These are phyloP conservation scores for Knoxia roxburghii DNA, from an alignment of 257 asterid species.

Conservation along the genomic window DNA sequence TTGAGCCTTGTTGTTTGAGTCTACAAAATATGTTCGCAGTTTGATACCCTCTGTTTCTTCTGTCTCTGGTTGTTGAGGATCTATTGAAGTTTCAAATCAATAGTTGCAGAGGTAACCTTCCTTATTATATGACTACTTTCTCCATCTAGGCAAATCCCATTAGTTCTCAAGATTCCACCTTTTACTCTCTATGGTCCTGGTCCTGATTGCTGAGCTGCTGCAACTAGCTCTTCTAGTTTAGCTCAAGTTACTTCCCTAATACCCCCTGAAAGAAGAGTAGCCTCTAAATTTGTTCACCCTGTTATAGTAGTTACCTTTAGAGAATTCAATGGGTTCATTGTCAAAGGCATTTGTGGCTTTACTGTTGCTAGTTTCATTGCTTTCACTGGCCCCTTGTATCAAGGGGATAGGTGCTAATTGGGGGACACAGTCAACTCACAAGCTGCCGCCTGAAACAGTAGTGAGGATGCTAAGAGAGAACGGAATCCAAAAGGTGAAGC, in stretches of 20 bases:
- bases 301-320: background rate
- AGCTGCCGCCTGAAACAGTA: constrained; percentile 52
- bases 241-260: background rate
- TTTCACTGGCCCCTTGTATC: constrained; percentile 27
- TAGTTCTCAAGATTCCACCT: constrained; percentile 16
- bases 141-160: constrained; percentile 3
- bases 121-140: background rate
- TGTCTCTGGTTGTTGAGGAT: background rate
- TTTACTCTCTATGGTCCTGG: background rate
- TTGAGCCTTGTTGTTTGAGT: background rate
- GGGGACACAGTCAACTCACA: constrained; percentile 77
- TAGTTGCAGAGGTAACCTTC: background rate
- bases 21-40: background rate
- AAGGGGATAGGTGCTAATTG: constrained; percentile 82
- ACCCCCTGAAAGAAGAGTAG: background rate
- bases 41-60: background rate
- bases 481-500: constrained; percentile 79
- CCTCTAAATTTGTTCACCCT: background rate
- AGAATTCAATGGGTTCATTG: constrained; percentile 20
- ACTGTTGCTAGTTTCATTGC: constrained; percentile 11
- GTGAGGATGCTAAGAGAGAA: constrained; percentile 75
- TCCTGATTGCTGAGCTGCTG: background rate
- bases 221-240: background rate
- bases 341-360: constrained; percentile 10
- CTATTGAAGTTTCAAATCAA: constrained; percentile 1